phyloP scores from a whole-genome alignment of 495 filamentous ascomycete species.

The Penicillium lividum region DNA sequence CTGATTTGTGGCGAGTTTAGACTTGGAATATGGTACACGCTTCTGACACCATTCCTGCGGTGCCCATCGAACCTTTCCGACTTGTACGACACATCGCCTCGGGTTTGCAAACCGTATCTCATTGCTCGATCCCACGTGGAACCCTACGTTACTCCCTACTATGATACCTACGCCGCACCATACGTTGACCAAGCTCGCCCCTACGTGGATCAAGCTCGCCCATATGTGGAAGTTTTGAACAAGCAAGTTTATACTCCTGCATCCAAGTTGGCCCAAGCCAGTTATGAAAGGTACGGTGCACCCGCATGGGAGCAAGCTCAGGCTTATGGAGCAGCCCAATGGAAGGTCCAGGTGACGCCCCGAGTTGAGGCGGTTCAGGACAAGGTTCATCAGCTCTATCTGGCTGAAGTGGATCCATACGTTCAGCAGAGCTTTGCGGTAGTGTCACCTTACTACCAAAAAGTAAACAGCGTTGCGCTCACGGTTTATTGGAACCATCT shows the following conservation, averaged over 20 bases:
- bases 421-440: slow-evolving; percentile 58
- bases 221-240: slow-evolving; percentile 71
- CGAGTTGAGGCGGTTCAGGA: slow-evolving; percentile 63
- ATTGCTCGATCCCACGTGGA: slow-evolving; percentile 63
- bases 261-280: slow-evolving; percentile 58
- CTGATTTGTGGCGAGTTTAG: slow-evolving; percentile 42
- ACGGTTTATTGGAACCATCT: slow-evolving; percentile 71
- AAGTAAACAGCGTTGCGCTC: slow-evolving; percentile 57
- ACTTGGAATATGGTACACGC: slow-evolving; percentile 79
- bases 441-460: slow-evolving; percentile 71
- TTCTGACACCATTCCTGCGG: slow-evolving; percentile 75
- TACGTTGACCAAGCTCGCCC: slow-evolving; percentile 77
- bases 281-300: slow-evolving; percentile 73
- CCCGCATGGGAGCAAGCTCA: slow-evolving; percentile 69
- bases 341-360: slow-evolving; percentile 75
- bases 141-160: slow-evolving; percentile 85
- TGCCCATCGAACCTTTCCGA: slow-evolving; percentile 72
- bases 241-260: slow-evolving; percentile 66
- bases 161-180: slow-evolving; percentile 76
- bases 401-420: slow-evolving; percentile 69
- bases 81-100: slow-evolving; percentile 69
- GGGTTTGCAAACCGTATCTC: slow-evolving; percentile 83
- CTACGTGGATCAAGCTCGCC: slow-evolving; percentile 71
- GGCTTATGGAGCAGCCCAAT: slow-evolving; percentile 66
- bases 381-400: slow-evolving; percentile 65